Conservation (phyloP, 208 protist species). For the Herpetomonas tarakana region DNA sequence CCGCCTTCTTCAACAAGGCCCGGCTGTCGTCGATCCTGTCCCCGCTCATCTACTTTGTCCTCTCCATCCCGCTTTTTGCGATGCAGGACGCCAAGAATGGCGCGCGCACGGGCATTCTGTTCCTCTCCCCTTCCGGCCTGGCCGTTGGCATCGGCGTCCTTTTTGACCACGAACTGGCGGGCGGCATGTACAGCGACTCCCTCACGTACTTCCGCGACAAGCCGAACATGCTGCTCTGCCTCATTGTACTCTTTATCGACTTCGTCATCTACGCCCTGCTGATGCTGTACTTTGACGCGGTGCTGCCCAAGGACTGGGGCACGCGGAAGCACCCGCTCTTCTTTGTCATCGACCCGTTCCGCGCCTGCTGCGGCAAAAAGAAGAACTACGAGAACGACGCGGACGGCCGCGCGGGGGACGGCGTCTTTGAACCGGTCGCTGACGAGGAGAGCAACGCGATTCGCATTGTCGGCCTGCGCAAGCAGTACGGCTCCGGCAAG, state of each 20-base stretch:
- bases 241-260: constrained; percentile 33
- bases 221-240: constrained; percentile 43
- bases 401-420: constrained; percentile 28
- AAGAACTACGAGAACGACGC: constrained; percentile 14
- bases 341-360: constrained; percentile 46
- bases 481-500: constrained; percentile 41
- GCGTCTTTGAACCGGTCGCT: constrained; percentile 19
- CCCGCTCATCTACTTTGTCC: constrained; percentile 68
- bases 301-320: constrained; percentile 70
- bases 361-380: constrained; percentile 15
- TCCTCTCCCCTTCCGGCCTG: constrained; percentile 62
- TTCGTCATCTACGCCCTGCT: constrained; percentile 66
- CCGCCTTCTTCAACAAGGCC: constrained; percentile 73
- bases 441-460: constrained; percentile 24
- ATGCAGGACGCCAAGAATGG: constrained; percentile 26
- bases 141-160: constrained; percentile 43
- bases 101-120: constrained; percentile 23
- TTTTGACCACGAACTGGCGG: constrained; percentile 37
- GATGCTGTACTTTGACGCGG: constrained; percentile 71
- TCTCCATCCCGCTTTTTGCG: constrained; percentile 57
- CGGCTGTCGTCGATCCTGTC: constrained; percentile 56
- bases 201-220: constrained; percentile 31
- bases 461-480: constrained; percentile 26
- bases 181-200: constrained; percentile 25
- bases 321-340: constrained; percentile 53